A percentile compares a stretch with the other conserved stretches of the same genome.
Conservation (phyloP, 2,329 filamentous ascomycete species). For the Aulographum hederae region DNA sequence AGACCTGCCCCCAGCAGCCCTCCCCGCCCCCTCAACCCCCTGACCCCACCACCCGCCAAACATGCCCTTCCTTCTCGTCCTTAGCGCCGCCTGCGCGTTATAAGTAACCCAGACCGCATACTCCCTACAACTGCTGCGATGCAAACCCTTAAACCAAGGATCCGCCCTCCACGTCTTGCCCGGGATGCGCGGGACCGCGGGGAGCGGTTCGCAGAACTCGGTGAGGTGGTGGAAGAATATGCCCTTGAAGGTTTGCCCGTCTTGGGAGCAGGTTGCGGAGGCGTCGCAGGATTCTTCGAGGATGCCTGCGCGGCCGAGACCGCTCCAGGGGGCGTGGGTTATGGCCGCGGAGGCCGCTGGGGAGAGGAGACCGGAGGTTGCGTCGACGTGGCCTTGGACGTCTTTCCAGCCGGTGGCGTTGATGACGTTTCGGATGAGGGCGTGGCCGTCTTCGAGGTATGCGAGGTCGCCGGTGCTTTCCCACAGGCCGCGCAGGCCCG, state of each 20-base stretch:
- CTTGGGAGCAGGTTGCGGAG: constrained; percentile 55
- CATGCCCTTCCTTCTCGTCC: constrained; percentile 43
- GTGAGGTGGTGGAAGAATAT: constrained; percentile 86
- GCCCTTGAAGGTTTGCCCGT: constrained; percentile 81
- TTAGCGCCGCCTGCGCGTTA: constrained; percentile 57
- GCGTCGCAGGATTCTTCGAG: constrained; percentile 75
- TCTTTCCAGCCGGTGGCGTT: constrained; percentile 61
- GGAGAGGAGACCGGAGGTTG: constrained; percentile 1
- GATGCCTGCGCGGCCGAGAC: constrained; percentile 61
- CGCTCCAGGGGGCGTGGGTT: constrained; percentile 37
- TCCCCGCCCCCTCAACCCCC: constrained; percentile 17
- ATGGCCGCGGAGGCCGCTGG: neutral
- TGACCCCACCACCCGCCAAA: constrained; percentile 81
- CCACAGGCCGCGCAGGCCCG: constrained; percentile 65
- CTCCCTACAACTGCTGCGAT: constrained; percentile 40
- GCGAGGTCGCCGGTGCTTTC: constrained; percentile 51
- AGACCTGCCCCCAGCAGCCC: constrained; percentile 6
- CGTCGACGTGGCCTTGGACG: too few relatives aligned
- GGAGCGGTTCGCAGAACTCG: constrained; percentile 55
- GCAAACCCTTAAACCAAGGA: constrained; percentile 17
- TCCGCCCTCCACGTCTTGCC: constrained; percentile 24
- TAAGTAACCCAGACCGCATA: constrained; percentile 63
- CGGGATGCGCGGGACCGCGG: constrained; percentile 22
- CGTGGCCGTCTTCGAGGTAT: constrained; percentile 65
- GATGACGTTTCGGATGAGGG: constrained; percentile 57